phyloP scores from a whole-genome alignment of 495 filamentous ascomycete species.

The Neurospora discreta region DNA sequence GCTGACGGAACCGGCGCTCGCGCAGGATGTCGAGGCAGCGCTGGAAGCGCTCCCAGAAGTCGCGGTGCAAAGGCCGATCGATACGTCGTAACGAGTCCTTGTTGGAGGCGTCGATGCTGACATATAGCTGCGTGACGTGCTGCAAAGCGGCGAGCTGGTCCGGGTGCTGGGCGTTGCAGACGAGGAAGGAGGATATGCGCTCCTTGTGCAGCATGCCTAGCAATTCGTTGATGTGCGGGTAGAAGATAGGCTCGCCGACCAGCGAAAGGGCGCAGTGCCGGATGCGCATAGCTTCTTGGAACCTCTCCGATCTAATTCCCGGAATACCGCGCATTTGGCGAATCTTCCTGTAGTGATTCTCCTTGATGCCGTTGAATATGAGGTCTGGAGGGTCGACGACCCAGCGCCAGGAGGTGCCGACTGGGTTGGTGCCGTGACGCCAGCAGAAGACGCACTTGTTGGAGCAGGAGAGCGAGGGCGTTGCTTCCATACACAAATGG shows the following conservation, averaged over 20 bases:
- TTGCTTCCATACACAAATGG: slow-evolving; percentile 96
- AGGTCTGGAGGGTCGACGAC: slow-evolving; percentile 78
- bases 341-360: slow-evolving; percentile 93
- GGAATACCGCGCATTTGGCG: slow-evolving; percentile 90
- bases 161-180: slow-evolving; percentile 97
- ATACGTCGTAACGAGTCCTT: slow-evolving; percentile 76
- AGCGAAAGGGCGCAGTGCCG: slow-evolving; percentile 83
- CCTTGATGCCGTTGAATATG: slow-evolving; percentile 83
- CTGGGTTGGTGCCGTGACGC: slow-evolving; percentile 94
- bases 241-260: slow-evolving; percentile 95
- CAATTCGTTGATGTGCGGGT: slow-evolving; percentile 92
- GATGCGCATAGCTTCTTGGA: slow-evolving; percentile 85
- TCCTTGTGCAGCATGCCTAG: slow-evolving; percentile 68
- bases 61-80: slow-evolving; percentile 83
- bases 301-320: too few species aligned
- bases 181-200: slow-evolving; percentile 85
- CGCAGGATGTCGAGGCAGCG: slow-evolving; percentile 82
- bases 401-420: slow-evolving; percentile 95
- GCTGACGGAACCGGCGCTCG: slow-evolving; percentile 66
- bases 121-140: slow-evolving; percentile 88
- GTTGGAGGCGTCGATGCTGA: slow-evolving; percentile 89
- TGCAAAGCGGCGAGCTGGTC: slow-evolving; percentile 72
- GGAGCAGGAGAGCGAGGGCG: slow-evolving; percentile 85
- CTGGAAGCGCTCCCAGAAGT: slow-evolving; percentile 95
- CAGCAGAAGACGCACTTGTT: slow-evolving; percentile 99